Conservation (phyloP, 768 basidiomycete genomes). For the Chalciporus pseudorubinellus region DNA sequence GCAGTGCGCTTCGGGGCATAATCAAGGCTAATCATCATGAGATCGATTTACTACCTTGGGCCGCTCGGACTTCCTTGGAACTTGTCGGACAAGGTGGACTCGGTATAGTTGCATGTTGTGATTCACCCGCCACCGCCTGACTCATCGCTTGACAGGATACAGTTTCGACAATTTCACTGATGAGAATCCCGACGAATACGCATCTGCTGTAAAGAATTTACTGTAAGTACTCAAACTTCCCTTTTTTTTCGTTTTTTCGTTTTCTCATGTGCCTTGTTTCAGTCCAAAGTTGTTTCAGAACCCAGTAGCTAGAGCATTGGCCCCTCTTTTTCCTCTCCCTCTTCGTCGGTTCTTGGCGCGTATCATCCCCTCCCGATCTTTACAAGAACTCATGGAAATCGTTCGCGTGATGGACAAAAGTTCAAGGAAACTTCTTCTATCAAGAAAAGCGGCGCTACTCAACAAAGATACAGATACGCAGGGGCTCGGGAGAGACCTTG, state of each 20-base stretch:
- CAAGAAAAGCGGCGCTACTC: not conserved
- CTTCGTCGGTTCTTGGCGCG: slow-evolving; percentile 2
- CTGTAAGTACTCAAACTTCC: not conserved
- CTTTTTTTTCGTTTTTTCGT: not conserved
- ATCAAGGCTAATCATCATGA: not conserved
- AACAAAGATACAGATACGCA: not conserved
- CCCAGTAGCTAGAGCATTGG: not conserved
- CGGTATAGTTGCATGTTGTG: not conserved
- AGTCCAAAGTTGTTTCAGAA: slow-evolving; percentile 1
- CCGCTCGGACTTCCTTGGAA: slow-evolving; percentile 1
- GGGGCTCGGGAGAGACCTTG: not conserved
- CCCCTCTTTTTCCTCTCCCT: not conserved
- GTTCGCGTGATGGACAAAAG: not conserved
- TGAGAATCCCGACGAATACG: slow-evolving; percentile 1
- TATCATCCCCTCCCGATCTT: not conserved
- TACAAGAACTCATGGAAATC: not conserved
- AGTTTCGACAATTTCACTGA: slow-evolving; percentile 6
- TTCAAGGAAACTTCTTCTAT: slow-evolving; percentile 2
- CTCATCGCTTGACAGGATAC: not conserved
- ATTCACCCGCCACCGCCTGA: no score
- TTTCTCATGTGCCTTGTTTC: not conserved
- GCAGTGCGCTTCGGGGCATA: not conserved
- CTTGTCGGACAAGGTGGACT: slow-evolving; percentile 4
- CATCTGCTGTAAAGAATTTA: slow-evolving; percentile 2
- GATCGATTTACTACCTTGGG: slow-evolving; percentile 3